A percentile compares a stretch with the other conserved stretches of the same genome.
phyloP scores from a whole-genome alignment of 2,329 filamentous ascomycete genomes.

The Hypoxylon sp. region DNA sequence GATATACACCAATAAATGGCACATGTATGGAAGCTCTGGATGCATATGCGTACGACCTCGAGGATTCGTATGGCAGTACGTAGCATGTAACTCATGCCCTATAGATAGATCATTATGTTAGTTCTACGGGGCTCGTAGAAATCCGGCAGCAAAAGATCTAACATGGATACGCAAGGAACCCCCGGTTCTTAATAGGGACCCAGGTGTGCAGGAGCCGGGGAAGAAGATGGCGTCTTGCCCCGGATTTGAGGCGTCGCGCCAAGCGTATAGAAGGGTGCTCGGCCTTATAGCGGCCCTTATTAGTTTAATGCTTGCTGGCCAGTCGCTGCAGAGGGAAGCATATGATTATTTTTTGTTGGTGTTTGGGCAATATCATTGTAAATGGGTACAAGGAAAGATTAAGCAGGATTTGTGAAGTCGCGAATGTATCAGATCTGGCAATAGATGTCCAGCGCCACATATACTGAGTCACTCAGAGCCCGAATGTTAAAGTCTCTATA shows the following conservation, averaged over 20 bases:
- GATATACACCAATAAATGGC: slow-evolving; percentile 9
- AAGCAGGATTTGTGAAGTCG: not conserved
- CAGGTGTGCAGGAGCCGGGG: slow-evolving; percentile 16
- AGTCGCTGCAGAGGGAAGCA: slow-evolving; percentile 1
- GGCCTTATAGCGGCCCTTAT: slow-evolving; percentile 27
- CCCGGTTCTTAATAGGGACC: slow-evolving; percentile 14
- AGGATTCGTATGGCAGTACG: slow-evolving; percentile 11
- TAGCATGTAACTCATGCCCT: slow-evolving; percentile 19
- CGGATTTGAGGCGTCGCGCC: slow-evolving; percentile 28
- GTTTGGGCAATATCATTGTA: not conserved
- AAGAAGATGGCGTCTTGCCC: slow-evolving; percentile 32
- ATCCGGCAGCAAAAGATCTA: slow-evolving; percentile 19
- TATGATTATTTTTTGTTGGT: slow-evolving; percentile 5
- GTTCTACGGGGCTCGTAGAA: slow-evolving; percentile 7
- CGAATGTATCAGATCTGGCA: not conserved
- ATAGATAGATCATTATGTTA: slow-evolving; percentile 1
- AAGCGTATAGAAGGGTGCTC: slow-evolving; percentile 14
- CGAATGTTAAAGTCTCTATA: slow-evolving; percentile 1
- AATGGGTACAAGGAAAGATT: not conserved
- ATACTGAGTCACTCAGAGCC: not conserved
- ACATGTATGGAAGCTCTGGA: slow-evolving; percentile 16
- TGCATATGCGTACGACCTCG: slow-evolving; percentile 12
- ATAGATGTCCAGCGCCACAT: not conserved
- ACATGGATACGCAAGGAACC: slow-evolving; percentile 20
- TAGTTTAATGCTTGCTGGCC: slow-evolving; percentile 6